A percentile compares a stretch with the other conserved stretches of the same genome.
These are phyloP conservation scores for Bacterosira constricta DNA, from an alignment of 108 stramenopile species.

Conservation along the genomic window DNA sequence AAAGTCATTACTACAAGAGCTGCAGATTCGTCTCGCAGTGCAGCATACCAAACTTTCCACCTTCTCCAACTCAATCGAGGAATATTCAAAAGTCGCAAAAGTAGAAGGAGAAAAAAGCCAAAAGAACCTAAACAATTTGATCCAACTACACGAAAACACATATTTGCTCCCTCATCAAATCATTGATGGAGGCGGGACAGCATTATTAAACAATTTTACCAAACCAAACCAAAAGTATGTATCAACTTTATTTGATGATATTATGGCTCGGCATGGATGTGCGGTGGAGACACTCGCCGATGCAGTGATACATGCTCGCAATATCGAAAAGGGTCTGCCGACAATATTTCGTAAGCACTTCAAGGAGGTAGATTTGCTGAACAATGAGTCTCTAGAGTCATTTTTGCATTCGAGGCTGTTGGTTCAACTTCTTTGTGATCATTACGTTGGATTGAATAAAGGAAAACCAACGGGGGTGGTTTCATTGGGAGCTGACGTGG, in stretches of 20 bases:
- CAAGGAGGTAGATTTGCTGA: conserved; percentile 1
- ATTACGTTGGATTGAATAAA: conserved; percentile 55
- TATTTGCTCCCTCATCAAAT: conserved; percentile 25
- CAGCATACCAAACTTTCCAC: conserved; percentile 16
- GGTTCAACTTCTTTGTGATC: conserved; percentile 72
- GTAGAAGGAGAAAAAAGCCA: conserved; percentile 1
- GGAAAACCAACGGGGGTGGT: conserved; percentile 57
- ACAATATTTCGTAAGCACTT: conserved; percentile 11
- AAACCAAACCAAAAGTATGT: conserved; percentile 34
- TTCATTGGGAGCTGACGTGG: conserved; percentile 40
- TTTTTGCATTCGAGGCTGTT: conserved; percentile 59
- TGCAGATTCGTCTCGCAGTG: conserved; percentile 19
- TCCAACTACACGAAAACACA: conserved; percentile 42
- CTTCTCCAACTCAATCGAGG: conserved; percentile 14
- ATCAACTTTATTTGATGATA: conserved; percentile 53
- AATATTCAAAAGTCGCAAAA: conserved; percentile 11
- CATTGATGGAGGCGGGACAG: conserved; percentile 14
- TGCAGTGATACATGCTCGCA: conserved; percentile 51
- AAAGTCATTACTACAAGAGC: conserved; percentile 11
- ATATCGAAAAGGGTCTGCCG: neutral
- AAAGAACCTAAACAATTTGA: conserved; percentile 31
- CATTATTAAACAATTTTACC: conserved; percentile 9
- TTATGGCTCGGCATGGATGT: conserved; percentile 69
- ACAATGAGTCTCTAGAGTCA: conserved; percentile 14
- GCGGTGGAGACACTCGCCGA: conserved; percentile 77